Evolutionary conservation across 352 stramenopile genomes (phyloP).

Genomic region (Pythium rishiriense): DNA sequence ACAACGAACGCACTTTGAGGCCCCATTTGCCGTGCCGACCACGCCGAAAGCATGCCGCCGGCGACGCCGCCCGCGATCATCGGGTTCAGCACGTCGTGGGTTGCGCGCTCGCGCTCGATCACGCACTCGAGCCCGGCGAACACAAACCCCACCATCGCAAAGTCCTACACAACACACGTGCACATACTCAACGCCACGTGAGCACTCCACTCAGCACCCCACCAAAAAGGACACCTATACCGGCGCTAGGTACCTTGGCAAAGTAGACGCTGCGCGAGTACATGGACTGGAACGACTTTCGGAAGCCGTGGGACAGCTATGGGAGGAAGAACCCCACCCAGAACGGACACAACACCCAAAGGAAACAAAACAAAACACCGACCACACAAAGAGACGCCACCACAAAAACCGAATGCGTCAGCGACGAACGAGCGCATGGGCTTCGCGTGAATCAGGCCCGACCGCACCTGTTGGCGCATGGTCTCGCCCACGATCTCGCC

Average conservation of each 20-base stretch:
- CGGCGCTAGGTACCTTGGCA: constrained; percentile 48
- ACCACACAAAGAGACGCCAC: not conserved
- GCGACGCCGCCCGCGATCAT: constrained; percentile 70
- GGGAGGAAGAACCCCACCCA: no score
- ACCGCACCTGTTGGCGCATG: constrained; percentile 84
- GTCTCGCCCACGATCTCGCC: constrained; percentile 82
- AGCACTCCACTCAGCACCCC: no score
- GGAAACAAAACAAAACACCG: not conserved
- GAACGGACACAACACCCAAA: no score
- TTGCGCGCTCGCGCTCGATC: constrained; percentile 80
- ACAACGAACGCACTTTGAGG: constrained; percentile 46
- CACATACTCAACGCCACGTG: no score
- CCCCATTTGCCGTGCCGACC: constrained; percentile 65
- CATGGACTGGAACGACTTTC: constrained; percentile 75
- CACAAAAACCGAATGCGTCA: no score
- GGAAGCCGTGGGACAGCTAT: constrained; percentile 84
- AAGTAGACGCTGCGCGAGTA: constrained; percentile 88
- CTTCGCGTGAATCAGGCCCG: no score
- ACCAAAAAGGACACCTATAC: not conserved
- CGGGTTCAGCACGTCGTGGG: constrained; percentile 78
- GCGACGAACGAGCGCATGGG: no score
- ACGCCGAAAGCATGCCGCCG: constrained; percentile 63
- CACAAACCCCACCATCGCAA: constrained; percentile 76
- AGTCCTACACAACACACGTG: constrained; percentile 61
- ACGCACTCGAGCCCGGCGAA: constrained; percentile 83